Percentiles rank a stretch among this genome's conserved stretches.
These are phyloP conservation scores for Gnomoniopsis smithogilvyi DNA, from an alignment of 2,329 filamentous ascomycete genomes.

Conservation along the genomic window DNA sequence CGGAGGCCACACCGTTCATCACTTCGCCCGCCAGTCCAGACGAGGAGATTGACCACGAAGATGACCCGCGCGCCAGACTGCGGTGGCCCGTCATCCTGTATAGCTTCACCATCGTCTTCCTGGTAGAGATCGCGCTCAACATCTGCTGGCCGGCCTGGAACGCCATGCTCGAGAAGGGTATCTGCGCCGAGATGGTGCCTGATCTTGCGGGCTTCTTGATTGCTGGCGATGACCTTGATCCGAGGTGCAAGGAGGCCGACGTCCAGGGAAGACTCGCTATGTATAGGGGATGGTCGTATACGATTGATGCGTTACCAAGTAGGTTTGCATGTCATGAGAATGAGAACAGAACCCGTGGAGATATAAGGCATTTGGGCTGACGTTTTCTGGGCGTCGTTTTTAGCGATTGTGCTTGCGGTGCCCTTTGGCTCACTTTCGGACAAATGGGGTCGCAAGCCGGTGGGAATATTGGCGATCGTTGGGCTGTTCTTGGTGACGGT, in stretches of 20 bases:
- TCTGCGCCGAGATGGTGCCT: conserved; percentile 48
- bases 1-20: conserved; percentile 9
- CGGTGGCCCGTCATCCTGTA: conserved; percentile 26
- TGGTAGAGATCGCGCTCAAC: conserved; percentile 38
- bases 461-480: conserved; percentile 32
- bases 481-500: conserved; percentile 20
- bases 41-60: neutral
- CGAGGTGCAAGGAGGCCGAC: conserved; percentile 43
- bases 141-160: conserved; percentile 37
- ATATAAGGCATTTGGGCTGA: too few species aligned
- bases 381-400: too few species aligned
- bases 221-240: conserved; percentile 31
- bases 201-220: conserved; percentile 29
- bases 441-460: conserved; percentile 45
- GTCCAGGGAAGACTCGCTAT: conserved; percentile 52
- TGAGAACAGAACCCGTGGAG: neutral
- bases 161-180: conserved; percentile 50
- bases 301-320: conserved; percentile 46
- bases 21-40: neutral
- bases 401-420: conserved; percentile 40
- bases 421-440: conserved; percentile 46
- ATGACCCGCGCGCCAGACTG: conserved; percentile 20
- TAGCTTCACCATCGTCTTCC: conserved; percentile 32
- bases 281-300: conserved; percentile 44
- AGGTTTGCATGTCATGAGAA: neutral